These are phyloP conservation scores for Tilletia horrida DNA, from an alignment of 1,284 basidiomycete species.

Conservation along the genomic window DNA sequence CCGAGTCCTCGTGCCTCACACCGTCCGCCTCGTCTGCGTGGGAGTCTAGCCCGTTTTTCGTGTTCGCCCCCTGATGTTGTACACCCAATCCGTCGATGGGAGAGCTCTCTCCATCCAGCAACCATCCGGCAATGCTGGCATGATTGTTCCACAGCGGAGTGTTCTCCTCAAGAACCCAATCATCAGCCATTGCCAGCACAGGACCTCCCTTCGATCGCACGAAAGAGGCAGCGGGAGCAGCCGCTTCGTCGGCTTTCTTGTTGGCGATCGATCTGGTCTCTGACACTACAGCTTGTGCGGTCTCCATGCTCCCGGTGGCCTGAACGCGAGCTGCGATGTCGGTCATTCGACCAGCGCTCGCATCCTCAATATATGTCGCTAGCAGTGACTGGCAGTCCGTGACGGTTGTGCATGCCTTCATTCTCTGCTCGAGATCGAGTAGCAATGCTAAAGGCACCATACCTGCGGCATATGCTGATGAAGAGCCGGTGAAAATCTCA, in stretches of 20 bases:
- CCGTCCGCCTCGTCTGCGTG: not conserved
- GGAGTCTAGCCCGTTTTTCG: slow-evolving; percentile 9
- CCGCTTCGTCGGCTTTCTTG: not conserved
- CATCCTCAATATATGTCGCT: slow-evolving; percentile 28
- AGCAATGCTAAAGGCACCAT: slow-evolving; percentile 25
- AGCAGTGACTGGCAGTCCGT: slow-evolving; percentile 43
- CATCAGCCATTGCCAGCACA: slow-evolving; percentile 25
- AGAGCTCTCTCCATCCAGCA: slow-evolving; percentile 35
- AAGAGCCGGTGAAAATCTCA: not conserved
- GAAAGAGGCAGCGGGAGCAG: not conserved
- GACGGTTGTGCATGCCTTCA: slow-evolving; percentile 36
- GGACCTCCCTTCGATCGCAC: slow-evolving; percentile 6
- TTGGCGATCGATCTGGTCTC: not conserved
- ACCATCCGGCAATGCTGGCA: slow-evolving; percentile 38
- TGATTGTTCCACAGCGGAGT: slow-evolving; percentile 21
- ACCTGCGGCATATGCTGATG: slow-evolving; percentile 16
- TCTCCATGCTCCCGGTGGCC: slow-evolving; percentile 9
- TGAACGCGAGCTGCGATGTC: slow-evolving; percentile 9
- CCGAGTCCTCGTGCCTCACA: not conserved
- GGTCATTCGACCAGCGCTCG: slow-evolving; percentile 17
- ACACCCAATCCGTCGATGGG: slow-evolving; percentile 11
- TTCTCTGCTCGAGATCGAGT: slow-evolving; percentile 35
- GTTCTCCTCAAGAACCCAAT: slow-evolving; percentile 19
- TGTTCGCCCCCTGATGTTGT: slow-evolving; percentile 19
- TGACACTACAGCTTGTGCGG: slow-evolving; percentile 12